Conservation (phyloP, 2,329 filamentous ascomycete genomes). For the Didymosphaeria variabile region DNA sequence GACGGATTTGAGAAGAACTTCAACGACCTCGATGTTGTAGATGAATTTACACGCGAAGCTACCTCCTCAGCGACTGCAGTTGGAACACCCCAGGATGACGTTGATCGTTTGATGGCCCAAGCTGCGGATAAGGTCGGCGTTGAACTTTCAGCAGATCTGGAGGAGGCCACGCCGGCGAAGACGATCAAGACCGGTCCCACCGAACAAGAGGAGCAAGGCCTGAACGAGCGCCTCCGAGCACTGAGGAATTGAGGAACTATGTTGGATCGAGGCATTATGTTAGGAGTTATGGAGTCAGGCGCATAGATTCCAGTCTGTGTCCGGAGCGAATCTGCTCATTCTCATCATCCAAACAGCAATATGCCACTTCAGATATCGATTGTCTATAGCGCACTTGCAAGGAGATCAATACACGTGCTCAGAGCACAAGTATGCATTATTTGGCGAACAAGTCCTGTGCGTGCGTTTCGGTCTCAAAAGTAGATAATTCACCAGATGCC, state of each 20-base stretch:
- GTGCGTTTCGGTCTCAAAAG: not conserved
- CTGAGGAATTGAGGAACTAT: slow-evolving; percentile 54
- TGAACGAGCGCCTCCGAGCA: slow-evolving; percentile 67
- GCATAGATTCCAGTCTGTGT: not conserved
- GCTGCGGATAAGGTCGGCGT: slow-evolving; percentile 89
- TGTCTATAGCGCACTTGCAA: slow-evolving; percentile 4
- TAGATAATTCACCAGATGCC: too few relatives aligned
- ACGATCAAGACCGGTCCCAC: slow-evolving; percentile 69
- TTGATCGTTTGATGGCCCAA: slow-evolving; percentile 84
- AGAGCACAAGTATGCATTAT: not conserved
- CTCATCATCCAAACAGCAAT: not conserved
- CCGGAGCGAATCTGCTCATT: not conserved
- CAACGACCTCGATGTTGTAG: slow-evolving; percentile 61
- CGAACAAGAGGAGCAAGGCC: slow-evolving; percentile 79
- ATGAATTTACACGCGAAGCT: slow-evolving; percentile 83
- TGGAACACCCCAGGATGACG: slow-evolving; percentile 81
- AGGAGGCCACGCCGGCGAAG: slow-evolving; percentile 64
- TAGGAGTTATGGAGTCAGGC: slow-evolving; percentile 14
- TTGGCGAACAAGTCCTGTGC: not conserved
- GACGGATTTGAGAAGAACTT: slow-evolving; percentile 70
- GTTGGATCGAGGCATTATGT: slow-evolving; percentile 4
- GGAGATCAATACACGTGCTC: not conserved
- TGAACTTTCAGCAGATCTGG: slow-evolving; percentile 80
- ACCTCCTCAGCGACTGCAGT: slow-evolving; percentile 80
- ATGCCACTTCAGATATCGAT: not conserved